These are phyloP conservation scores for Aschersonia sp. DNA, from an alignment of 2,329 filamentous ascomycete species.

Conservation along the genomic window DNA sequence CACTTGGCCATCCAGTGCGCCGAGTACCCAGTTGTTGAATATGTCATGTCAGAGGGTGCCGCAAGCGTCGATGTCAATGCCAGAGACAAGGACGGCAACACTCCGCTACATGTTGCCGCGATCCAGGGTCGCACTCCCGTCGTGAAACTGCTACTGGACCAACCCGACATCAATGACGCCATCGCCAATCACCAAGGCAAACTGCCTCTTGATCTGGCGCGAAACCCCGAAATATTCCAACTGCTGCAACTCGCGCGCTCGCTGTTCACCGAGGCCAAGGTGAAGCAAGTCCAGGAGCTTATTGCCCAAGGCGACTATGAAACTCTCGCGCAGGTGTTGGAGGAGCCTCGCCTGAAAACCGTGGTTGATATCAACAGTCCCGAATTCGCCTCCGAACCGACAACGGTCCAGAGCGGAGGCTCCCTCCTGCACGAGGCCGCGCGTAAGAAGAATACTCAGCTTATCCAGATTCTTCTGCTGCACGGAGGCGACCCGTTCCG, in stretches of 20 bases:
- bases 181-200: conserved; percentile 74
- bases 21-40: conserved; percentile 83
- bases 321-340: conserved; percentile 61
- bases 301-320: conserved; percentile 63
- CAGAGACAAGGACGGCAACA: conserved; percentile 87
- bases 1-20: conserved; percentile 94
- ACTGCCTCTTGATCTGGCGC: conserved; percentile 73
- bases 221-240: conserved; percentile 91
- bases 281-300: conserved; percentile 70
- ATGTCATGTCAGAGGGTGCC: conserved; percentile 66
- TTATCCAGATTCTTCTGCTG: conserved; percentile 80
- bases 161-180: conserved; percentile 75
- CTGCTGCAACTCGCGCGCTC: conserved; percentile 82
- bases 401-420: conserved; percentile 69
- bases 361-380: conserved; percentile 85
- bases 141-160: conserved; percentile 71
- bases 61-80: conserved; percentile 69
- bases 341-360: conserved; percentile 73
- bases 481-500: conserved; percentile 95
- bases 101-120: conserved; percentile 77
- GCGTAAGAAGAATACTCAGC: conserved; percentile 67
- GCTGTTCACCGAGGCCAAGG: conserved; percentile 75
- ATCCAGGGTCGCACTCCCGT: conserved; percentile 65
- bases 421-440: conserved; percentile 90
- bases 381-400: conserved; percentile 70